Percentiles rank a stretch among this genome's conserved stretches.
Evolutionary conservation across 805 yeast genomes (phyloP).

Genomic region (Limtongia smithiae): DNA sequence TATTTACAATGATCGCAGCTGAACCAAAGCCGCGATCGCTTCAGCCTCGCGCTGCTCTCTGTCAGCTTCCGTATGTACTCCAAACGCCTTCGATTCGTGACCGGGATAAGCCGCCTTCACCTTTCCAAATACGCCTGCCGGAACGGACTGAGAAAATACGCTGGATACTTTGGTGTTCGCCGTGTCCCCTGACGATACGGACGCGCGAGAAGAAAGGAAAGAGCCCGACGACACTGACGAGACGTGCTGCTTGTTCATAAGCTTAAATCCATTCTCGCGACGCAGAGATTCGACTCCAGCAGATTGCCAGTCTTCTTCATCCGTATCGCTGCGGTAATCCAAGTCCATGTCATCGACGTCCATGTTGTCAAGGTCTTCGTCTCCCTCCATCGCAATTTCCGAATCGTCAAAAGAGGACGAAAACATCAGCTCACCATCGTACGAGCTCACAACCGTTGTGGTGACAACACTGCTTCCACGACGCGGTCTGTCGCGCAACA

Average conservation of each 20-base stretch:
- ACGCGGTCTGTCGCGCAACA: slow-evolving; percentile 18
- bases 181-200: slow-evolving; percentile 16
- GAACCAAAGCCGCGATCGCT: slow-evolving; percentile 30
- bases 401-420: slow-evolving; percentile 23
- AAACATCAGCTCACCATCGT: slow-evolving; percentile 27
- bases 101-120: neutral
- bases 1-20: slow-evolving; percentile 29
- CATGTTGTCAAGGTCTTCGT: slow-evolving; percentile 15
- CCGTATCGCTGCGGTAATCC: slow-evolving; percentile 60
- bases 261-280: slow-evolving; percentile 19
- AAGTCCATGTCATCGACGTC: slow-evolving; percentile 13
- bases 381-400: slow-evolving; percentile 7
- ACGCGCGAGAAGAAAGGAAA: slow-evolving; percentile 9
- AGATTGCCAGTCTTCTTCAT: slow-evolving; percentile 95
- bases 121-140: slow-evolving; percentile 7
- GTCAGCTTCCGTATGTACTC: neutral
- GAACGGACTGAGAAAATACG: slow-evolving; percentile 14
- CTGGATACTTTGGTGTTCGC: slow-evolving; percentile 2
- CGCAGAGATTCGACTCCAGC: slow-evolving; percentile 76
- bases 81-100: slow-evolving; percentile 2
- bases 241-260: slow-evolving; percentile 7
- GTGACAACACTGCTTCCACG: slow-evolving; percentile 26
- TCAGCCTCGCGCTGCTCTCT: slow-evolving; percentile 25
- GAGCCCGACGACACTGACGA: slow-evolving; percentile 21
- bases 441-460: slow-evolving; percentile 26